Evolutionary conservation across 2,329 filamentous ascomycete genomes (phyloP), one percentile per base, ranked within the genome.

Genomic region (Pezicula rhizophila): DNA sequence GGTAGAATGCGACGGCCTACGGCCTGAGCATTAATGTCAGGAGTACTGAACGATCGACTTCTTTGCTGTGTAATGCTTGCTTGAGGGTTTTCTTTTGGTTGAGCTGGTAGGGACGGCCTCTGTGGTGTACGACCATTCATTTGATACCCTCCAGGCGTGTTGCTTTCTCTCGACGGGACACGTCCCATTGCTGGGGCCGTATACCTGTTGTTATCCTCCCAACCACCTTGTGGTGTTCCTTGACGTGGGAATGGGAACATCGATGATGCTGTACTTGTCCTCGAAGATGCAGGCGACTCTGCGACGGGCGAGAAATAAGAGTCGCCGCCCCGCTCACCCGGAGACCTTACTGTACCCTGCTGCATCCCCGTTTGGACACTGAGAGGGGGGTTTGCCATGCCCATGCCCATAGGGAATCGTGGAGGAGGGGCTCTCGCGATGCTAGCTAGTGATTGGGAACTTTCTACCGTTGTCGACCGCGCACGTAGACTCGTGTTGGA

Each of bases 261-360:
- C 41, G 83, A 81, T 37, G 87, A 89, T 5, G 87, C 78, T 1
- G 82, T 82, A 64, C 87, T 91, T 7, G 86, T 85, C 44, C 88
- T 78, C 20, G 85, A 85, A 12, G 85, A 89, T 39, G 82, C 82
- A 8, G 88, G 87, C 0, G 87, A 89, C 47, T 96, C 91, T 31
- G 77, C 79, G 2, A 85, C 78, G 0, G 93, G 93, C 0, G 92
- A 97, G 68, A 99, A 99, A 69, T 96, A 97, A 3, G 91, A 96
- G 50, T 90, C 89, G 5, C 60, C 62, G 28, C 51, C 54, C 43
- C 59, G 55, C 42, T 60, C 57, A 35, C 51, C 50, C 34, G 64
- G 62, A 6, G 69, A 67, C 44, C 74, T 68, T 41, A 70, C 64
- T 15, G 62, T 60, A 15, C 61, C 55, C 28, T 50, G 42, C 8